Evolutionary conservation across 192 early-diverging fungal species (phyloP).

Genomic region (Ambispora gerdemannii): DNA sequence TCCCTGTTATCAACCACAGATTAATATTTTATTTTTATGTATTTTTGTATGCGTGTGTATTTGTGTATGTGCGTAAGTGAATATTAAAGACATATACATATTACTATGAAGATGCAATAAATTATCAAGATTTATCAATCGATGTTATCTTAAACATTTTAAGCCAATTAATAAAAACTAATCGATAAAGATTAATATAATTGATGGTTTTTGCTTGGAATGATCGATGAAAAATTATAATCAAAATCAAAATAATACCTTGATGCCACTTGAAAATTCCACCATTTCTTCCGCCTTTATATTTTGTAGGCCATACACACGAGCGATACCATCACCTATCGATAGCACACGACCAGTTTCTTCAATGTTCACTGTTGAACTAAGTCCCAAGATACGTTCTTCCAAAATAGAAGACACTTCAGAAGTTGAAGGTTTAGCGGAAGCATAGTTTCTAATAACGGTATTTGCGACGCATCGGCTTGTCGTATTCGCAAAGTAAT

Average conservation of each 20-base stretch:
- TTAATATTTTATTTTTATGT: neutral
- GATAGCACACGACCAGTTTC: conserved; percentile 99
- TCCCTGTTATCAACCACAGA: conserved; percentile 57
- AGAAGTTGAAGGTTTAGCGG: conserved; percentile 59
- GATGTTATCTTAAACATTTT: too few species aligned
- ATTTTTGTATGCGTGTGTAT: too few species aligned
- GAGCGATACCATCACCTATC: conserved; percentile 99
- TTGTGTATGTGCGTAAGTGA: too few species aligned
- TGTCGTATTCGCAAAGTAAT: neutral
- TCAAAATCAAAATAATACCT: conserved; percentile 51
- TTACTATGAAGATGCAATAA: too few species aligned
- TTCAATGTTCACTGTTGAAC: conserved; percentile 82
- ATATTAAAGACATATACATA: neutral
- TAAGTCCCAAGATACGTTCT: conserved; percentile 90
- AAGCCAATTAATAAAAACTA: too few species aligned
- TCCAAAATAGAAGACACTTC: conserved; percentile 98
- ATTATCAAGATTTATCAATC: too few species aligned
- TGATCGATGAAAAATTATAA: neutral
- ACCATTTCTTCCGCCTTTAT: conserved; percentile 99
- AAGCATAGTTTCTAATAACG: conserved; percentile 24
- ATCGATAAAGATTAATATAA: too few species aligned
- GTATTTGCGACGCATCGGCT: neutral
- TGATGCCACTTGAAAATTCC: conserved; percentile 98
- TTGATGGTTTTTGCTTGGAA: too few species aligned
- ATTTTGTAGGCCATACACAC: conserved; percentile 98